A percentile compares a stretch with the other conserved stretches of the same genome.
Conservation (phyloP, 768 basidiomycete genomes). For the Phaeolepiota aurea region DNA sequence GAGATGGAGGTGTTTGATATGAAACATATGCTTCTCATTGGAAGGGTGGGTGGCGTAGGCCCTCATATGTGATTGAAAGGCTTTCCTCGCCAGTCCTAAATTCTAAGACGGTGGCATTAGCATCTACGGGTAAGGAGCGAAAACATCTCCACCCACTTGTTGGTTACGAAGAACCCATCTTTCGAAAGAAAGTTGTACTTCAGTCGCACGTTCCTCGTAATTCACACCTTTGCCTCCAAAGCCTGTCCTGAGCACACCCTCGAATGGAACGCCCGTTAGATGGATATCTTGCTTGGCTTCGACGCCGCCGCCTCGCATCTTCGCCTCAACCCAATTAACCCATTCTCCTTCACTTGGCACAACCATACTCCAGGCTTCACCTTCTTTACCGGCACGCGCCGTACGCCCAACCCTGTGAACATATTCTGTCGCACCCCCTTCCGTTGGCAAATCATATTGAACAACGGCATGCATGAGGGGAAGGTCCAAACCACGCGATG, state of each 20-base stretch:
- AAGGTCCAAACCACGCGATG: slow-evolving; percentile 95
- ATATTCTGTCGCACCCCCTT: slow-evolving; percentile 94
- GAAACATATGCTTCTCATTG: slow-evolving; percentile 94
- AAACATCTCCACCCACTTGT: slow-evolving; percentile 38
- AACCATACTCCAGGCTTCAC: slow-evolving; percentile 93
- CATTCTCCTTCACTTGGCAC: slow-evolving; percentile 81
- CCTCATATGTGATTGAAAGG: slow-evolving; percentile 87
- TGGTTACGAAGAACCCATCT: slow-evolving; percentile 77
- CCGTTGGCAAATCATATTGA: slow-evolving; percentile 96
- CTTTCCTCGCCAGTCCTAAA: slow-evolving; percentile 66
- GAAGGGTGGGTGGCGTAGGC: slow-evolving; percentile 97
- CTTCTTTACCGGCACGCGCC: slow-evolving; percentile 91
- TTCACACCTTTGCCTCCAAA: slow-evolving; percentile 81
- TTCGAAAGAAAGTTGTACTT: slow-evolving; percentile 93
- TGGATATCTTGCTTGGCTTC: slow-evolving; percentile 31
- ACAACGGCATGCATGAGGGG: slow-evolving; percentile 91
- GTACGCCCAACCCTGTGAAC: slow-evolving; percentile 96
- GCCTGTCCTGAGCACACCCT: slow-evolving; percentile 66
- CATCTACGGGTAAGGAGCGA: slow-evolving; percentile 3
- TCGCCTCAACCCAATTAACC: slow-evolving; percentile 83
- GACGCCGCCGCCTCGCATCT: slow-evolving; percentile 55
- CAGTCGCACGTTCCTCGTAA: slow-evolving; percentile 86
- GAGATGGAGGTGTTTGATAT: slow-evolving; percentile 87
- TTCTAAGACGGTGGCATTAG: slow-evolving; percentile 45
- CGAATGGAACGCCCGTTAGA: slow-evolving; percentile 55